phyloP scores from a whole-genome alignment of 1,139 yeast genomes.

The Magnusiomyces magnusii region DNA sequence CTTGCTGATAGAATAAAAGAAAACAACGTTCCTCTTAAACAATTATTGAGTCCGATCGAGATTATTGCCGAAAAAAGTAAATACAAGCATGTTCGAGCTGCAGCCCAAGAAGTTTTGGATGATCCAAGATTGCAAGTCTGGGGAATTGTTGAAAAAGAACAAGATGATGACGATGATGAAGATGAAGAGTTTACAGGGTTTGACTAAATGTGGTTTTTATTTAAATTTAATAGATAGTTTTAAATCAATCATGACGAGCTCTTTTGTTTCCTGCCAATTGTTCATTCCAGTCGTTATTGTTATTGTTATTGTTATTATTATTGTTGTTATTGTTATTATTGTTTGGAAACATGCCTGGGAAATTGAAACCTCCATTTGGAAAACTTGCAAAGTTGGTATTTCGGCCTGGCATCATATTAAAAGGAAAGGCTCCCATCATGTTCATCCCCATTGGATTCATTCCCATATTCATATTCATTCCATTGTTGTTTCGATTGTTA shows the following conservation, averaged over 20 bases:
- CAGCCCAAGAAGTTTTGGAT: conserved; percentile 57
- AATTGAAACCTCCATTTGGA: conserved; percentile 5
- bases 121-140: conserved; percentile 60
- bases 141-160: conserved; percentile 45
- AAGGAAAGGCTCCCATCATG: conserved; percentile 17
- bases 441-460: conserved; percentile 18
- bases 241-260: conserved; percentile 14
- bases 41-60: conserved; percentile 52
- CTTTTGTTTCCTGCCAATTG: conserved; percentile 16
- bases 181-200: conserved; percentile 46
- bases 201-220: no score
- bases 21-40: conserved; percentile 44
- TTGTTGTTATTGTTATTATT: not conserved
- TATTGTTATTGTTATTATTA: not conserved
- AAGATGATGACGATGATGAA: conserved; percentile 34
- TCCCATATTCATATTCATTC: conserved; percentile 11
- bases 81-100: conserved; percentile 58
- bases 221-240: no score
- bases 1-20: conserved; percentile 30
- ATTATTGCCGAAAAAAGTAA: conserved; percentile 44
- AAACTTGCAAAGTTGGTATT: not conserved
- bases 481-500: conserved; percentile 5
- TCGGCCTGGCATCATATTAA: conserved; percentile 5
- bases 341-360: not conserved
- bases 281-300: conserved; percentile 1